Evolutionary conservation across 1,284 basidiomycete genomes (phyloP), one percentile per base, ranked within the genome.

Genomic region (Megacollybia platyphylla): DNA sequence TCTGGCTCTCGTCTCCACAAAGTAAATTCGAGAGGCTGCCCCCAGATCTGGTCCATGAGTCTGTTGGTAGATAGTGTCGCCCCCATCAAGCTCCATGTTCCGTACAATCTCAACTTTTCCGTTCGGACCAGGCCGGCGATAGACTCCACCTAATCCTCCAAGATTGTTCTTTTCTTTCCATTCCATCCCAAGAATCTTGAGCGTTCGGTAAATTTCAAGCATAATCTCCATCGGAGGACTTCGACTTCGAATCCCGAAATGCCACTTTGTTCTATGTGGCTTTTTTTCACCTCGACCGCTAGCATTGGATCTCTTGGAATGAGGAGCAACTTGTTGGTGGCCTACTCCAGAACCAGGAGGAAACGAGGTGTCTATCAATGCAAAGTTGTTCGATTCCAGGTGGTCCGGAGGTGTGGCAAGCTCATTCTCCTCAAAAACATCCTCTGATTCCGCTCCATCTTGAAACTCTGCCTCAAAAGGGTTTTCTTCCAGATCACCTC

Each of bases 171-270:
- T 87, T 66, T 85, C 80, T 58, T 85, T 84, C 93, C 94, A 98
- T 61, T 98, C 91, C 90, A 98, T 97, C 13, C 87, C 89, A n/a
- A 98, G 68, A 44, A 80, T 70, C 62, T 87, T 86, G 44, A 98
- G 65, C 42, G 93, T 96, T 48, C 89, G 72, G 65, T 98, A 98
- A 45, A 98, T 96, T 70, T 97, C 94, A 18, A 97, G 68, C 93
- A 98, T 97, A 36, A 98, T 94, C 60, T 97, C 94, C 90, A 97
- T 96, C 15, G 94, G 94, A 36, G 92, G 91, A 46, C 86, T 91
- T 44, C 92, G 75, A 51, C 88, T 92, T 30, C 94, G 76, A 36
- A 98, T 98, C 4, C 96, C 94, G 57, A 97, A 98, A 60, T 98
- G 96, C 96, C 96, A 98, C 56, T 84, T 85, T 9, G 84, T 86